phyloP scores from a whole-genome alignment of 2,329 filamentous ascomycete genomes.

The Sporothrix brasiliensis region DNA sequence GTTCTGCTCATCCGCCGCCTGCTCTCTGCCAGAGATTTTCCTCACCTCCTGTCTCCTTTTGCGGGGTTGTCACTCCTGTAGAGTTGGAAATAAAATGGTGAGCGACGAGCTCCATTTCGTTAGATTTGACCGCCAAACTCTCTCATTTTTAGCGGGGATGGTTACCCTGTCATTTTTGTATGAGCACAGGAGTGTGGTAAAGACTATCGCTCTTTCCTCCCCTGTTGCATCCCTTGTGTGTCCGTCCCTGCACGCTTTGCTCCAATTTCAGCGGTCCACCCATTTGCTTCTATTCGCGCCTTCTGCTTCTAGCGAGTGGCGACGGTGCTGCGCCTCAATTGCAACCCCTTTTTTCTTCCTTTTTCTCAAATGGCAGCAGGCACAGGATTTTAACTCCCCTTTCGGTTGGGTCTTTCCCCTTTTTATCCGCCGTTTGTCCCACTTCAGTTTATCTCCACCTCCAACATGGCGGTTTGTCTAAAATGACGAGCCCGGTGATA shows the following conservation, averaged over 20 bases:
- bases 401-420: background rate
- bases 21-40: background rate
- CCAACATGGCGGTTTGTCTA: no score
- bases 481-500: no score
- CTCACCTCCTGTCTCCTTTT: background rate
- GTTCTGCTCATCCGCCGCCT: no score
- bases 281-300: constrained; percentile 8
- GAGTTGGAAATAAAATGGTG: constrained; percentile 26
- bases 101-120: constrained; percentile 12
- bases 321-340: constrained; percentile 26
- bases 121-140: constrained; percentile 20
- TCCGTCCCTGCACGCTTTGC: background rate
- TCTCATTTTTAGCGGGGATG: background rate
- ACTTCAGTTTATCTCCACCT: background rate
- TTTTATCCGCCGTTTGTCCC: constrained; percentile 15
- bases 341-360: constrained; percentile 17
- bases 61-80: constrained; percentile 6
- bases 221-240: background rate
- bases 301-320: constrained; percentile 27
- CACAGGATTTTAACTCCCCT: background rate
- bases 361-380: no score
- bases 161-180: background rate
- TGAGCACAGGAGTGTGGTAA: background rate
- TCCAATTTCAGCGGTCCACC: background rate
- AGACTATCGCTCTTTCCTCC: background rate